Evolutionary conservation across 257 asterid species (phyloP), one percentile per base, ranked within the genome.

Genomic region (Salvia hispanica): DNA sequence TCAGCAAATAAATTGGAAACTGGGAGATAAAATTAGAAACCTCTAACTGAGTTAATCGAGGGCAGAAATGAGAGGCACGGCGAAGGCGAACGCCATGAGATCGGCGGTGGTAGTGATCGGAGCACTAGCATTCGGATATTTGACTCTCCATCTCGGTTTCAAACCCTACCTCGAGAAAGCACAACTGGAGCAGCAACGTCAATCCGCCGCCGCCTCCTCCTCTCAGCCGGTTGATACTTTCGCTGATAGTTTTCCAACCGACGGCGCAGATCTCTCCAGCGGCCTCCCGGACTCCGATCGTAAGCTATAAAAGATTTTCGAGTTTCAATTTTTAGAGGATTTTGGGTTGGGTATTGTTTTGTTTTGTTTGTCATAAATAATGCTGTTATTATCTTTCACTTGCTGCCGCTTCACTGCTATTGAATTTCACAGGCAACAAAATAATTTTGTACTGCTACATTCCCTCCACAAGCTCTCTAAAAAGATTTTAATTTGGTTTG

Each of bases 91-190:
- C 71, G 92, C 90, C 5, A 53, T 88, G 87, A 78, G 97, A 78
- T 91, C 97, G 9, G 85, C 72, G 28, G 71, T 91, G 72, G 88
- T 91, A 31, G 91, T 91, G 45, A 28, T 82, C 51, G 97, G 95
- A 48, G 85, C 96, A 14, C 25, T 82, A 13, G 95, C 95, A 25
- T 91, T 91, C 74, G 97, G 97, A 0, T 91, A 86, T 83, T 77
- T 91, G 62, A 84, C 87, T 66, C 77, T 91, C 42, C 89, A 86
- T 47, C 74, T 91, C 76, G 96, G 96, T 5, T 88, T 91, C 85
- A 86, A 84, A 48, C 95, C 97, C 51, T 86, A 75, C 72, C 90
- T 91, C 5, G 88, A 86, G 76, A 83, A 66, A 81, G 89, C 95
- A 47, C 82, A 83, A 44, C 63, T 83, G 79, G 85, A 83, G 82